Evolutionary conservation across 352 stramenopile species (phyloP).

Genomic region (Globisporangium cederbergense): DNA sequence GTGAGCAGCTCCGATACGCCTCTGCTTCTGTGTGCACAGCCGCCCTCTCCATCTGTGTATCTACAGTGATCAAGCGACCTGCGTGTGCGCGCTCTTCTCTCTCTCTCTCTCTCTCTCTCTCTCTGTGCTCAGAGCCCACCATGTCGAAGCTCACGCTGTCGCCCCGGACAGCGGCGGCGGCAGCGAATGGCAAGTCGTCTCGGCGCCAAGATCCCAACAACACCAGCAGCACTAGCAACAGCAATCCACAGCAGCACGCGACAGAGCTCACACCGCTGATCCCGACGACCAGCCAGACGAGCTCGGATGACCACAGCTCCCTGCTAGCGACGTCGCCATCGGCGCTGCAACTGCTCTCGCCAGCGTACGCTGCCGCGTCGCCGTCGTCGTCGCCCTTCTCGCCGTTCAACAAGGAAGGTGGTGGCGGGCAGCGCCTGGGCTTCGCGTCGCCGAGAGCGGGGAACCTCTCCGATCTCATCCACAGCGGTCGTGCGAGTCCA

Average conservation of each 20-base stretch:
- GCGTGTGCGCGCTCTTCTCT: background rate
- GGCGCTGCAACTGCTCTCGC: conserved; percentile 29
- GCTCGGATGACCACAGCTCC: conserved; percentile 16
- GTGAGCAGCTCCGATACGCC: background rate
- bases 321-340: conserved; percentile 4
- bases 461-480: conserved; percentile 11
- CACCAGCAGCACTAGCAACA: background rate
- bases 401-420: conserved; percentile 25
- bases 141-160: conserved; percentile 10
- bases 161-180: background rate
- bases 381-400: conserved; percentile 21
- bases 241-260: conserved; percentile 5
- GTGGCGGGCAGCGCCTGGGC: background rate
- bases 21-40: background rate
- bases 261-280: conserved; percentile 68
- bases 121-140: background rate
- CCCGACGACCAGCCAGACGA: conserved; percentile 18
- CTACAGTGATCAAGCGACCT: background rate
- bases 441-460: conserved; percentile 2
- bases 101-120: too few species aligned
- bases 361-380: conserved; percentile 38
- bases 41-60: background rate
- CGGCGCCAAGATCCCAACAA: conserved; percentile 3
- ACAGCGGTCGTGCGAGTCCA: conserved; percentile 3
- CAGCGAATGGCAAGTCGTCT: background rate